These are phyloP conservation scores for thale cress (Arabidopsis thaliana) DNA, from an alignment of 345 rosid genomes.

Conservation along the genomic window TAIR10.1 NC_003070.9:26290001-26290500, in stretches of 20 bases:
- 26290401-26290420: slow-evolving; percentile 76
- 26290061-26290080: slow-evolving; percentile 19
- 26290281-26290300: slow-evolving; percentile 70
- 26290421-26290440: slow-evolving; percentile 90
- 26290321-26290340: slow-evolving; percentile 99
- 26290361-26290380: slow-evolving; percentile 88
- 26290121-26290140: background rate
- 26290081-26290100: background rate
- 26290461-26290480: slow-evolving; percentile 93
- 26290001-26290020: slow-evolving; percentile 67
- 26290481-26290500: slow-evolving; percentile 77
- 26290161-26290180: background rate
- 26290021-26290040: slow-evolving; percentile 80
- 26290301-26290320: slow-evolving; percentile 84
- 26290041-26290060: slow-evolving; percentile 84
- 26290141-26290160: no score
- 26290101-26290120: background rate
- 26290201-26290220: slow-evolving; percentile 21
- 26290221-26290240: slow-evolving; percentile 1
- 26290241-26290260: slow-evolving; percentile 8
- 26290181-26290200: slow-evolving; percentile 25
- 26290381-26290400: slow-evolving; percentile 72
- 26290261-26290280: background rate
- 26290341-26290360: slow-evolving; percentile 98
- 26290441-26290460: slow-evolving; percentile 98